phyloP scores from a whole-genome alignment of 805 yeast genomes.

The Dipodascopsis uninucleata region DNA sequence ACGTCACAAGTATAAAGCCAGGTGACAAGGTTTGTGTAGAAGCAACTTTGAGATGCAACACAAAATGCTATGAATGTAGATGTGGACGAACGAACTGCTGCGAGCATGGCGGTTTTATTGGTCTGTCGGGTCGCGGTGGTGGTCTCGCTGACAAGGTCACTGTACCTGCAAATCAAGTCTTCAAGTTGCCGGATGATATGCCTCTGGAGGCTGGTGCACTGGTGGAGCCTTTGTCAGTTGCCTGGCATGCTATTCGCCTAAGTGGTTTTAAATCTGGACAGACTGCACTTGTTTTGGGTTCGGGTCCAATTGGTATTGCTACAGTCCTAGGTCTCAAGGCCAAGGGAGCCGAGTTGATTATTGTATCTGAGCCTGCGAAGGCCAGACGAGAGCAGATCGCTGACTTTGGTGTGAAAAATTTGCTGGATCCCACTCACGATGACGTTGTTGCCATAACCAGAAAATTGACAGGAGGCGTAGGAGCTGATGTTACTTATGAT shows the following conservation, averaged over 20 bases:
- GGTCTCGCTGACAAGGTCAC: conserved; percentile 51
- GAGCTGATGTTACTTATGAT: conserved; percentile 51
- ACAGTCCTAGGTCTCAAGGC: conserved; percentile 51
- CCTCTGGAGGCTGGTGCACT: conserved; percentile 49
- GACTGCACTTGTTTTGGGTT: conserved; percentile 50
- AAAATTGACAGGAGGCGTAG: conserved; percentile 40
- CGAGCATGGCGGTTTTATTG: conserved; percentile 46
- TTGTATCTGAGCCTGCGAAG: conserved; percentile 50
- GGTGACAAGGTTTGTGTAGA: conserved; percentile 65
- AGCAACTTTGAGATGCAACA: conserved; percentile 54
- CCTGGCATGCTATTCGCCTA: conserved; percentile 55
- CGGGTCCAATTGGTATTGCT: conserved; percentile 55
- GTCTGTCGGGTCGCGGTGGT: conserved; percentile 57
- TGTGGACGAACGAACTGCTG: conserved; percentile 54
- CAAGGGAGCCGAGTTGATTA: conserved; percentile 42
- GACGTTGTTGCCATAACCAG: conserved; percentile 41
- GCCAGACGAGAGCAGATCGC: conserved; percentile 43
- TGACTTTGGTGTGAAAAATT: conserved; percentile 37
- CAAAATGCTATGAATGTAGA: conserved; percentile 48
- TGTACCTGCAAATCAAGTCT: conserved; percentile 42
- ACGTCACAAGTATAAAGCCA: conserved; percentile 42
- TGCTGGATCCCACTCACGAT: conserved; percentile 47
- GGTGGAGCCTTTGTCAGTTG: conserved; percentile 56
- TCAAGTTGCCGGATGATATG: conserved; percentile 42
- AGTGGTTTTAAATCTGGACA: conserved; percentile 43